Evolutionary conservation across 441 rosid genomes (phyloP), one percentile per base, ranked within the genome.

Genomic region (Euphorbia corollata): DNA sequence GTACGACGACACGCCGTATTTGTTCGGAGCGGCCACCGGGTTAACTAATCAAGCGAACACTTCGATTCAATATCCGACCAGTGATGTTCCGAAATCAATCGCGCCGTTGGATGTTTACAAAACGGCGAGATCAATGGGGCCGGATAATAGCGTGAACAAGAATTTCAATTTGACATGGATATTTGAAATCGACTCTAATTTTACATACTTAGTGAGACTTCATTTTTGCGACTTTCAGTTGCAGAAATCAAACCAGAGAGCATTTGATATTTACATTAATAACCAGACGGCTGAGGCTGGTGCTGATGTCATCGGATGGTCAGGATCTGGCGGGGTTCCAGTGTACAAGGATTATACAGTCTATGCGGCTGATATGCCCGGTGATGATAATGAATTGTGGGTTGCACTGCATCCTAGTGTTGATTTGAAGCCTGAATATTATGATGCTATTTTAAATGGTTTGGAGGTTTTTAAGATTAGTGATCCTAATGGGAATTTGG

Each of bases 91-190:
- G 0, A 54, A 61, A 7, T 70, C 71, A 62, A 59, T 77, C 2
- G 91, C 96, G 9, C 96, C 92, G 2, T 41, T 65, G 2, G 83
- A 83, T 67, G 85, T 87, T 70, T 86, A 87, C 64, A 68, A 57
- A 30, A 83, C 89, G 2, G 80, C 87, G 22, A 86, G 96, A 63
- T 19, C 77, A 39, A 88, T 87, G 89, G 90, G 92, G 1, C 69
- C 72, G 0, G 68, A 69, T 16, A 13, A 58, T 13, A 12, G 72
- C 0, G 27, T 84, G 51, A 87, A 87, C 61, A 2, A 47, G 70
- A 79, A 82, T 54, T 83, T 64, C 70, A 90, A 90, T 65, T 77
- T 90, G 10, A 86, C 93, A 48, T 90, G 96, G 96, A 19, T 68
- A 23, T 83, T 90, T 57, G 82, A 75, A 23, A 78, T 78, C 59